Conservation (phyloP, 2,329 filamentous ascomycete genomes). For the Fusarium nisikadoi region DNA sequence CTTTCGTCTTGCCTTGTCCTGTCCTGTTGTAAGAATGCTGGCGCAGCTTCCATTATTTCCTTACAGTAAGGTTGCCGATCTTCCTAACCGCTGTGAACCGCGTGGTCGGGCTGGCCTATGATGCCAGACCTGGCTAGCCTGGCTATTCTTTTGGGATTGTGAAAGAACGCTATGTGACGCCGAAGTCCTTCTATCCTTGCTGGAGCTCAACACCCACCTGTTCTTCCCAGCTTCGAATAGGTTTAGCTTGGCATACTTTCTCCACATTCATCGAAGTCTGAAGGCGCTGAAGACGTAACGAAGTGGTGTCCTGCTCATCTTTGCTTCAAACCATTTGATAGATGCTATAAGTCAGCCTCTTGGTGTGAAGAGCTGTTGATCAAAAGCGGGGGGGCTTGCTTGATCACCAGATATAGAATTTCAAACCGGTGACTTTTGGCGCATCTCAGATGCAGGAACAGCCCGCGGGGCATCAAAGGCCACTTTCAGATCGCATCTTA, state of each 20-base stretch:
- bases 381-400: conserved; percentile 11
- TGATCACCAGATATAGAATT: conserved; percentile 32
- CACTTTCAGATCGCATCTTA: conserved; percentile 20
- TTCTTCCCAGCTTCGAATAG: conserved; percentile 12
- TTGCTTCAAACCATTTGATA: conserved; percentile 10
- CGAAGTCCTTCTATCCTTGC: conserved; percentile 32
- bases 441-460: conserved; percentile 37
- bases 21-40: conserved; percentile 2
- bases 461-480: conserved; percentile 10
- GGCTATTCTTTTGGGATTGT: conserved; percentile 26
- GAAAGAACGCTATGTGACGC: conserved; percentile 25
- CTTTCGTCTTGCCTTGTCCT: neutral
- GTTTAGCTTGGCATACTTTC: conserved; percentile 25
- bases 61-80: conserved; percentile 28
- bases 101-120: conserved; percentile 39
- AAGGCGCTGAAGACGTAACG: conserved; percentile 5
- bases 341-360: neutral
- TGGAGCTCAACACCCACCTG: conserved; percentile 28
- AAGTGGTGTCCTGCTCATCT: conserved; percentile 31
- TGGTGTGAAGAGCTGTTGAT: conserved; percentile 15
- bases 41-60: conserved; percentile 20
- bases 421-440: conserved; percentile 25
- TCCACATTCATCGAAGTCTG: conserved; percentile 24
- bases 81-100: conserved; percentile 30
- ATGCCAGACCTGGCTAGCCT: conserved; percentile 35